A percentile compares a stretch with the other conserved stretches of the same genome.
phyloP scores from a whole-genome alignment of 2,329 filamentous ascomycete species.

The Orbilia oligospora region DNA sequence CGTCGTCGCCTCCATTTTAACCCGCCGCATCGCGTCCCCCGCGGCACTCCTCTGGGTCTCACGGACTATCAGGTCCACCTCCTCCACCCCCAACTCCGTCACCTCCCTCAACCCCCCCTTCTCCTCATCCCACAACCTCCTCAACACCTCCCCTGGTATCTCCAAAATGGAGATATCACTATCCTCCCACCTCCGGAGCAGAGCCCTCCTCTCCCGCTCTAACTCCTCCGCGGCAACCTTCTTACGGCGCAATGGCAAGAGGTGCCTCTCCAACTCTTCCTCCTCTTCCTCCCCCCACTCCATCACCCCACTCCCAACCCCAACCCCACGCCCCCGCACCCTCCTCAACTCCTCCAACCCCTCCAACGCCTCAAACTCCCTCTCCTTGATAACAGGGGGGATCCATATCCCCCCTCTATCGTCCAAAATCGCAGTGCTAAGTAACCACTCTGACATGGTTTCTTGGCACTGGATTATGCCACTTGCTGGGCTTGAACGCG shows the following conservation, averaged over 20 bases:
- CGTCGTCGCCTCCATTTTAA: slow-evolving; percentile 10
- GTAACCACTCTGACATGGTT: slow-evolving; percentile 18
- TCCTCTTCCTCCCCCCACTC: background rate
- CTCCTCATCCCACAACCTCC: background rate
- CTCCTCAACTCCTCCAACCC: background rate
- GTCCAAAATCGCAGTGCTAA: slow-evolving; percentile 7
- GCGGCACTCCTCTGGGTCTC: slow-evolving; percentile 5
- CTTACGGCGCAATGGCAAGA: slow-evolving; percentile 12
- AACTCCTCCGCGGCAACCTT: background rate
- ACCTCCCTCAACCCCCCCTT: background rate
- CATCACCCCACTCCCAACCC: slow-evolving; percentile 3
- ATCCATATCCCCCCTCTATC: slow-evolving; percentile 5
- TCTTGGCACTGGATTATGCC: background rate
- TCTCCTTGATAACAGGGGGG: background rate
- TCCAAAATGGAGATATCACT: slow-evolving; percentile 14
- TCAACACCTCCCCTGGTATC: background rate
- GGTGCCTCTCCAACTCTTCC: background rate
- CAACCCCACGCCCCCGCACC: background rate
- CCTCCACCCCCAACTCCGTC: background rate
- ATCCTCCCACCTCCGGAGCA: background rate
- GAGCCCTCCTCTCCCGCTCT: background rate
- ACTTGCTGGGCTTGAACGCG: background rate
- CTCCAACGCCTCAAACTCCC: background rate
- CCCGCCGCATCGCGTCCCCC: background rate
- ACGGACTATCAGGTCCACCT: slow-evolving; percentile 13